Evolutionary conservation across 192 early-diverging fungal genomes (phyloP).

Genomic region (Dissophora globulifera): DNA sequence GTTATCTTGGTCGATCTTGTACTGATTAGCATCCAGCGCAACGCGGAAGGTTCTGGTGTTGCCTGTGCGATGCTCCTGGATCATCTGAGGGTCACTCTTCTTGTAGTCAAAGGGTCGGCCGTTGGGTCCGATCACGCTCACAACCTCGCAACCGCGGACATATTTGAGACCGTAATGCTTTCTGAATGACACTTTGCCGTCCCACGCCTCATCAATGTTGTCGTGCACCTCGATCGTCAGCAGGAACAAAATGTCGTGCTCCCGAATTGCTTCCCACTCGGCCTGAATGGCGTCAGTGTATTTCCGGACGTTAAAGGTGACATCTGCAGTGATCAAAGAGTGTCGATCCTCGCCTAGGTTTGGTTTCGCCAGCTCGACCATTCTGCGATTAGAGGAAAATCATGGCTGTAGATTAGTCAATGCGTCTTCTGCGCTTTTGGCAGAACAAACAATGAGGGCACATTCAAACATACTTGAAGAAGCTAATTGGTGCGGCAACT

Average conservation of each 20-base stretch:
- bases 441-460: no score
- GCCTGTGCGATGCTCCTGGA: conserved; percentile 55
- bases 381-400: no score
- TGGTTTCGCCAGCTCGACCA: conserved; percentile 80
- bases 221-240: conserved; percentile 72
- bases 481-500: conserved; percentile 83
- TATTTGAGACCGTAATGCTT: conserved; percentile 78
- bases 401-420: no score
- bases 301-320: conserved; percentile 72
- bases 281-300: conserved; percentile 76
- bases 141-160: conserved; percentile 90
- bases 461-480: conserved; percentile 60
- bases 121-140: conserved; percentile 77
- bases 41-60: conserved; percentile 77
- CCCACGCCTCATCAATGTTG: conserved; percentile 49
- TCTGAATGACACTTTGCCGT: conserved; percentile 64
- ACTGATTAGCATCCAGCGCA: conserved; percentile 88
- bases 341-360: conserved; percentile 77
- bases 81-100: conserved; percentile 47
- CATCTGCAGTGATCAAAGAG: conserved; percentile 82
- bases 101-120: conserved; percentile 63
- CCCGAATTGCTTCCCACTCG: conserved; percentile 90
- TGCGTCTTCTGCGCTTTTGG: no score
- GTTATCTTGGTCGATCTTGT: conserved; percentile 69
- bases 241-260: conserved; percentile 92